Evolutionary conservation across 202 grass and related monocot species (phyloP), one percentile per base, ranked within the genome.

Genomic region (Eragrostis tef): DNA sequence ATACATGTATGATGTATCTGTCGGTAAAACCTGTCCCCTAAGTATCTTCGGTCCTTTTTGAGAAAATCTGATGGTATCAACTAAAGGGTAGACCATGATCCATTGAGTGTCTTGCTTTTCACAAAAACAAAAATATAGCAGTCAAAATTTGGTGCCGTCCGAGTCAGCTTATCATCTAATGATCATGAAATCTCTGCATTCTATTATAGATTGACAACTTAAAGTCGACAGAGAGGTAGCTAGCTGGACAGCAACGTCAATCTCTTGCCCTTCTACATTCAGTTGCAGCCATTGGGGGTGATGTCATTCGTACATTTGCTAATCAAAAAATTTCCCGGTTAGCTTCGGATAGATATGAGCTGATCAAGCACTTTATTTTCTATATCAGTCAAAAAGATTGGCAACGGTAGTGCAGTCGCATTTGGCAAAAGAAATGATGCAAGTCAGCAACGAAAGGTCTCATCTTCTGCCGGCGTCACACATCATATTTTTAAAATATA

Each of bases 141-240:
- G 87, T 89, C 64, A 77, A 81, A 72, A 44, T 72, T 54, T 58
- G 48, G 64, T 89, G 87, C 48, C 20, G 58, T 89, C 71, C 50
- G 57, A 81, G 71, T 89, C 87, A 85, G 47, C 78, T 77, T 81
- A 81, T 77, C 82, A 89, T 81, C 53, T 71, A 66, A 77, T 85
- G 64, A 77, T 85, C 36, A 80, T 58, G 39, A 71, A 77, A 43
- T 77, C 34, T 88, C 27, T 43, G 0, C 24, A 76, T 19, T 27
- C 29, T 31, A 79, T 45, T 63, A 39, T 39, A 39, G 77, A 85
- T 71, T 71, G 57, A 22, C 71, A 66, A 81, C 51, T 77, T 46
- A 64, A 70, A 64, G 26, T 47, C 4, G n/a, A 20, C 41, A 13
- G 6, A 29, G 11, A 50, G 39, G 48, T 17, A 21, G 67, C 31